Percentiles rank a stretch among this genome's conserved stretches.
phyloP scores from a whole-genome alignment of 495 filamentous ascomycete genomes.

The Penicillium parvum region DNA sequence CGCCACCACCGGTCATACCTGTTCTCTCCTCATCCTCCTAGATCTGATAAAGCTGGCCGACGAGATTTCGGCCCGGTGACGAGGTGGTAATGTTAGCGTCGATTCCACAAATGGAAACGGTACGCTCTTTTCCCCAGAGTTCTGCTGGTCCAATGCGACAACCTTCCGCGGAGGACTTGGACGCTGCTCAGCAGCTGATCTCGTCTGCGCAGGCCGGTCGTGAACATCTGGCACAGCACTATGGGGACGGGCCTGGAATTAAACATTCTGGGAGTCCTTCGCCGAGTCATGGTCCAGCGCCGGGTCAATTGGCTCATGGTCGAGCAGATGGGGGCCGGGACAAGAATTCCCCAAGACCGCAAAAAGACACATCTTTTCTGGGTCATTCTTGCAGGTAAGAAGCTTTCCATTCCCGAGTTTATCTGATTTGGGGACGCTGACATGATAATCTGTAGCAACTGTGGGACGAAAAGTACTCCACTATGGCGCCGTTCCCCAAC shows the following conservation, averaged over 20 bases:
- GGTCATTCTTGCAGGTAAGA: conserved; percentile 56
- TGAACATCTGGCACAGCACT: conserved; percentile 32
- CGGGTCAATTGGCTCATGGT: conserved; percentile 11
- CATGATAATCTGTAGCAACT: conserved; percentile 65
- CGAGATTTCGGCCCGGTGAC: conserved; percentile 1
- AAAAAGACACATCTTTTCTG: conserved; percentile 40
- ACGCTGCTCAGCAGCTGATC: conserved; percentile 45
- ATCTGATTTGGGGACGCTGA: not conserved
- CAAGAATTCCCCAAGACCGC: conserved; percentile 31
- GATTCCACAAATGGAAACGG: conserved; percentile 39
- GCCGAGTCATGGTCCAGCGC: conserved; percentile 6
- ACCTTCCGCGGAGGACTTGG: conserved; percentile 43
- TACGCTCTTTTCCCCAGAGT: conserved; percentile 34
- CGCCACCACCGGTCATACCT: not conserved
- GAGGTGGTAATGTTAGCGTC: conserved; percentile 40
- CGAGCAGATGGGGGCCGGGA: conserved; percentile 15
- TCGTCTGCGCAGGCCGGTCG: conserved; percentile 44
- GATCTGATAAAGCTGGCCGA: not conserved
- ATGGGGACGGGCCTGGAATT: conserved; percentile 16
- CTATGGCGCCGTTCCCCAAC: conserved; percentile 92
- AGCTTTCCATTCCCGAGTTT: not conserved
- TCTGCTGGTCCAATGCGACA: conserved; percentile 34
- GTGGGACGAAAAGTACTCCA: conserved; percentile 86
- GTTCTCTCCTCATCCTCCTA: not conserved
- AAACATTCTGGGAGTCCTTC: conserved; percentile 13